Conservation (phyloP, 164 flowering plant genomes). For the Magnolia officinalis region DNA sequence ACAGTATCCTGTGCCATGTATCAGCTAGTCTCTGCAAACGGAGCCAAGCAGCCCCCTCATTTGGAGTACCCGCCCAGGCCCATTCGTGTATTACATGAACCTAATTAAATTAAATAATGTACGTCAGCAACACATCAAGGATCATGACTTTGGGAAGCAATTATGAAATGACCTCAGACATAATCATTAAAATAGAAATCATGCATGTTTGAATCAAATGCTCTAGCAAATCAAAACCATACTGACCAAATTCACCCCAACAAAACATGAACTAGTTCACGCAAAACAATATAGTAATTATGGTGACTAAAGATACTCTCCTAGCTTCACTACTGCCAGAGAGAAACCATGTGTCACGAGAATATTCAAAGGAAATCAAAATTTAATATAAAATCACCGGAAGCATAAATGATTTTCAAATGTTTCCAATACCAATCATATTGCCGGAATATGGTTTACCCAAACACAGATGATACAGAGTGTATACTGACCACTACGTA, state of each 20-base stretch:
- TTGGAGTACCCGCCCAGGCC: slow-evolving; percentile 99
- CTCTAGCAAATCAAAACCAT: background rate
- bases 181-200: background rate
- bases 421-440: too few species aligned
- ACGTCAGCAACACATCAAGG: slow-evolving; percentile 14
- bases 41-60: slow-evolving; percentile 99
- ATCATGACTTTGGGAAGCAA: background rate
- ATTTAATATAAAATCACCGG: too few species aligned
- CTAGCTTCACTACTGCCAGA: background rate
- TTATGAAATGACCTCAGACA: background rate
- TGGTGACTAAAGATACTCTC: background rate
- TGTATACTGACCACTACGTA: too few species aligned
- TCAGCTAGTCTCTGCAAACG: slow-evolving; percentile 88
- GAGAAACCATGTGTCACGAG: too few species aligned
- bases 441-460: too few species aligned
- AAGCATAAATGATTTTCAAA: too few species aligned
- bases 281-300: background rate
- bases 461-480: too few species aligned
- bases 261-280: background rate
- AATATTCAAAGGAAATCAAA: too few species aligned
- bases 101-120: slow-evolving; percentile 30
- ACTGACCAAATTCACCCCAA: background rate
- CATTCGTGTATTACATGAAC: slow-evolving; percentile 94
- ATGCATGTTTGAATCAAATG: background rate
- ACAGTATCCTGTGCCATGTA: slow-evolving; percentile 95